Conservation (phyloP, 2,329 filamentous ascomycete genomes). For the Venturia effusa region DNA sequence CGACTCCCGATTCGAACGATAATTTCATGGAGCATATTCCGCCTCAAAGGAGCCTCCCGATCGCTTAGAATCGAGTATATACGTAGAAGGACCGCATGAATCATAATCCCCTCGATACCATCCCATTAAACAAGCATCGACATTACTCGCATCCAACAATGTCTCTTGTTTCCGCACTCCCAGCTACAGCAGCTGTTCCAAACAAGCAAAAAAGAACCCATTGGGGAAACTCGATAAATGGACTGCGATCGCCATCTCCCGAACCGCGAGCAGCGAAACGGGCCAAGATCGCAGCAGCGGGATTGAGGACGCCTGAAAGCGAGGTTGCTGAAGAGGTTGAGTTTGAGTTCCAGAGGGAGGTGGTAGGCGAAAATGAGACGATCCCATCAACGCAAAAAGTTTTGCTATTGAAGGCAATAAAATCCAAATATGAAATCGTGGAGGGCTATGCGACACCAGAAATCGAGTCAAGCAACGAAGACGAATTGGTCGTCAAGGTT, state of each 20-base stretch:
- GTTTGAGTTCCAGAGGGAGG: not conserved
- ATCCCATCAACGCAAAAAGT: constrained; percentile 31
- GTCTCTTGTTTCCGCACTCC: not conserved
- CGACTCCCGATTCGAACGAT: not conserved
- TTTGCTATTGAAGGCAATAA: constrained; percentile 39
- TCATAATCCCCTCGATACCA: not conserved
- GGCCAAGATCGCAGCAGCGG: not conserved
- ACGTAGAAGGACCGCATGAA: not conserved
- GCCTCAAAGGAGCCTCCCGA: not conserved
- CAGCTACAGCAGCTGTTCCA: not conserved
- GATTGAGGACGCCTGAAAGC: not conserved
- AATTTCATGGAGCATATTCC: not conserved
- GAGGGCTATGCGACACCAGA: constrained; percentile 36
- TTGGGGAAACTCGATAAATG: constrained; percentile 3
- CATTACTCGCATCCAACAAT: not conserved
- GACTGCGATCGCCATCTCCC: not conserved
- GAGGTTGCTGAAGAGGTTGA: not conserved
- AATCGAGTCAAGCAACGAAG: constrained; percentile 23
- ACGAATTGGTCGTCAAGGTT: constrained; percentile 53
- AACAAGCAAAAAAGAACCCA: not conserved
- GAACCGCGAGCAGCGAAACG: not conserved
- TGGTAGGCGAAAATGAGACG: not conserved
- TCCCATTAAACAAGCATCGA: not conserved
- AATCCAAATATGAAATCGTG: constrained; percentile 39
- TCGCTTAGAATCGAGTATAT: not conserved